A percentile compares a stretch with the other conserved stretches of the same genome.
phyloP scores from a whole-genome alignment of 495 filamentous ascomycete species.

The Echria macrotheca region DNA sequence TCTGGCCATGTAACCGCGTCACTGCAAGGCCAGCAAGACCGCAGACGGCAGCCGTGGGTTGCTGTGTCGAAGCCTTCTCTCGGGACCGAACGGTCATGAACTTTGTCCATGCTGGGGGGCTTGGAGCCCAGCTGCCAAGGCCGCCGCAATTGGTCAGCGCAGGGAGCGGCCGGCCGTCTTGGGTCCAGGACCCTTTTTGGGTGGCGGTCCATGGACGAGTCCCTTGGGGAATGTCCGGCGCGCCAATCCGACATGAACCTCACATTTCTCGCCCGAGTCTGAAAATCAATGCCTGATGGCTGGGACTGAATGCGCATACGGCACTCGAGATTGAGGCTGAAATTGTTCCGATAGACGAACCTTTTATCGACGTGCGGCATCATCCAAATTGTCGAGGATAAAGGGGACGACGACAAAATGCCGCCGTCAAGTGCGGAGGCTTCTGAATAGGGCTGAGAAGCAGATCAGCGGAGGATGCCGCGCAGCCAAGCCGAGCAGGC shows the following conservation, averaged over 20 bases:
- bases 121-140: neutral
- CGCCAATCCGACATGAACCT: conserved; percentile 12
- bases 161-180: neutral
- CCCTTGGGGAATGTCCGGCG: conserved; percentile 27
- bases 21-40: too few relatives aligned
- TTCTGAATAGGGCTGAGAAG: neutral
- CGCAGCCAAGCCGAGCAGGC: too few relatives aligned
- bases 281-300: neutral
- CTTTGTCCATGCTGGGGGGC: too few relatives aligned
- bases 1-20: neutral
- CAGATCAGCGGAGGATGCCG: neutral
- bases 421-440: neutral
- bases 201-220: too few relatives aligned
- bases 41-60: too few relatives aligned
- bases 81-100: conserved; percentile 10
- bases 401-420: too few relatives aligned
- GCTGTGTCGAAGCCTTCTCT: too few relatives aligned
- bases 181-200: neutral
- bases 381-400: too few relatives aligned
- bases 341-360: too few relatives aligned
- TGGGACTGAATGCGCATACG: neutral
- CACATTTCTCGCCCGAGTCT: neutral
- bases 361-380: too few relatives aligned
- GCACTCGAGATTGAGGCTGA: neutral
- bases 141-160: neutral